Evolutionary conservation across 1,284 basidiomycete species (phyloP).

Genomic region (Boletus sp.): DNA sequence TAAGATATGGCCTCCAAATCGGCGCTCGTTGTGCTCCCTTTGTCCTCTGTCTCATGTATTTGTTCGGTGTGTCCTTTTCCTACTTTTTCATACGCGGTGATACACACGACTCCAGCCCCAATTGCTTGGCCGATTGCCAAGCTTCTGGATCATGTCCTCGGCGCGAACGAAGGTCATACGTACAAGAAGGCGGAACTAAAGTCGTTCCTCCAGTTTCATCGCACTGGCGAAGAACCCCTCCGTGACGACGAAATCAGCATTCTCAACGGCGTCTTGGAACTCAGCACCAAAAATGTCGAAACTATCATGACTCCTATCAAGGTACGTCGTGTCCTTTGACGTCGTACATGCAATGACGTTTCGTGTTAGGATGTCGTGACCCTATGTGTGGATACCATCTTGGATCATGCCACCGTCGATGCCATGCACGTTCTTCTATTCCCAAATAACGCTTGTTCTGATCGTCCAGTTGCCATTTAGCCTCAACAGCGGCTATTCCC

Average conservation of each 20-base stretch:
- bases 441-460: not conserved
- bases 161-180: conserved; percentile 70
- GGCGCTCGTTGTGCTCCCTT: conserved; percentile 88
- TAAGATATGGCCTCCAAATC: conserved; percentile 87
- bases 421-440: conserved; percentile 53
- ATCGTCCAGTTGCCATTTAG: conserved; percentile 39
- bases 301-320: conserved; percentile 88
- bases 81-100: conserved; percentile 2
- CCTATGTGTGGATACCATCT: conserved; percentile 73
- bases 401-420: conserved; percentile 83
- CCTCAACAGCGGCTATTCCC: conserved; percentile 85
- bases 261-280: conserved; percentile 84
- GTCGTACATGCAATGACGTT: not conserved
- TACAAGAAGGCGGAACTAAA: conserved; percentile 94
- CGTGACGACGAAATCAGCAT: conserved; percentile 90
- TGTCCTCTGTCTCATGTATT: conserved; percentile 79
- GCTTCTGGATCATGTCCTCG: conserved; percentile 80
- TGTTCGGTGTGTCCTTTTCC: conserved; percentile 56
- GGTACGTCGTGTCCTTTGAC: conserved; percentile 42
- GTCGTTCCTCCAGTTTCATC: conserved; percentile 91
- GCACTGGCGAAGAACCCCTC: conserved; percentile 84
- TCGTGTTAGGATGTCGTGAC: conserved; percentile 72
- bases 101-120: conserved; percentile 54
- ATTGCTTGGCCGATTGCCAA: conserved; percentile 90
- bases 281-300: conserved; percentile 84